Conservation (phyloP, 225 moss, liverwort and hornwort species). For the Rhytidiadelphus loreus region DNA sequence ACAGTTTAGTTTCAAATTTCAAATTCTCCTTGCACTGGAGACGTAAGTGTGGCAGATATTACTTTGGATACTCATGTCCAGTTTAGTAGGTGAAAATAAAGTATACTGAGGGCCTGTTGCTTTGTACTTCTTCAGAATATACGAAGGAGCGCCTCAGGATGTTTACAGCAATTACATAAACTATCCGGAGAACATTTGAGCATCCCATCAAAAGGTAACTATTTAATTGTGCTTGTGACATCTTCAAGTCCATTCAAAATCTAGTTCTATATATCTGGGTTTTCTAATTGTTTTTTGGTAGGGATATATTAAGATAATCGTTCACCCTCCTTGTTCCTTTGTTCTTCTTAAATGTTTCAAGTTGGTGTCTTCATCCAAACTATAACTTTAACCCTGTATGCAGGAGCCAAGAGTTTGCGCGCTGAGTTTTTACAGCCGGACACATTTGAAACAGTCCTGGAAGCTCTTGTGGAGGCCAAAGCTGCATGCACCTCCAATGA, state of each 20-base stretch:
- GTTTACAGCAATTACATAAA: slow-evolving; percentile 34
- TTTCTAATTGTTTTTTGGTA: not conserved
- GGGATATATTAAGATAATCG: not conserved
- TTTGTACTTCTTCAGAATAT: slow-evolving; percentile 28
- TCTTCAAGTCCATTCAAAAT: not conserved
- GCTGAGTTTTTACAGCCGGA: slow-evolving; percentile 9
- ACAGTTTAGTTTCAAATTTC: not conserved
- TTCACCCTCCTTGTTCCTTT: not conserved
- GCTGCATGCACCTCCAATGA: slow-evolving; percentile 32
- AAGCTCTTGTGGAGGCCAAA: slow-evolving; percentile 36
- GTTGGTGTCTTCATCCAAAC: not conserved
- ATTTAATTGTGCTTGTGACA: not conserved
- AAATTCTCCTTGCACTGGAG: not conserved
- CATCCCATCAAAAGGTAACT: not conserved
- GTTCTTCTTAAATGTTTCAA: not conserved
- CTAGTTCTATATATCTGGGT: not conserved
- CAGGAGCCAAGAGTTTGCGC: slow-evolving; percentile 21
- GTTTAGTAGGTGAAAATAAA: not conserved
- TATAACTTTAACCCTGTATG: not conserved
- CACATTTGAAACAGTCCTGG: slow-evolving; percentile 33
- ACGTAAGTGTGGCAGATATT: not conserved
- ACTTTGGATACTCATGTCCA: not conserved
- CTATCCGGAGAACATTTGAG: slow-evolving; percentile 17
- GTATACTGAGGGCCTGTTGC: not conserved
- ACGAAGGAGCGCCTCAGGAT: slow-evolving; percentile 54